Conservation (phyloP, 495 filamentous ascomycete species). For the Tuber microsphaerosporum region DNA sequence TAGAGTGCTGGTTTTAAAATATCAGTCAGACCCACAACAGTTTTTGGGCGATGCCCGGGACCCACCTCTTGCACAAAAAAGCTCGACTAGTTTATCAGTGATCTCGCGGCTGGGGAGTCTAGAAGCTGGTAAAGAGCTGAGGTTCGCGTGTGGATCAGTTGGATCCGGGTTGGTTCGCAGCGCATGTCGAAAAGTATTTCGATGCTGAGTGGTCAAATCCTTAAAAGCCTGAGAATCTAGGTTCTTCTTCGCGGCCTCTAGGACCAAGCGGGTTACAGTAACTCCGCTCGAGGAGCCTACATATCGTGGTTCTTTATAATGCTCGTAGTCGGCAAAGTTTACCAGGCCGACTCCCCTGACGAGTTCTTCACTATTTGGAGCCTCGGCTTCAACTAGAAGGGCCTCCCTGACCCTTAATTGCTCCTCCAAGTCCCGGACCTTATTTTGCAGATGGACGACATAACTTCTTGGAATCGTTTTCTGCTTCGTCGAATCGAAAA, state of each 20-base stretch:
- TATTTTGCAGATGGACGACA: slow-evolving; percentile 78
- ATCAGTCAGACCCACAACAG: slow-evolving; percentile 1
- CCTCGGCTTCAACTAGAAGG: slow-evolving; percentile 56
- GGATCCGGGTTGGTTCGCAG: slow-evolving; percentile 35
- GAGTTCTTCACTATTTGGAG: slow-evolving; percentile 67
- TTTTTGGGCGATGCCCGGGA: slow-evolving; percentile 15
- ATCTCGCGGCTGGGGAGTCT: slow-evolving; percentile 60
- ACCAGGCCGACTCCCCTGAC: slow-evolving; percentile 76
- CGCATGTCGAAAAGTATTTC: slow-evolving; percentile 39
- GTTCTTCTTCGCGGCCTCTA: slow-evolving; percentile 74
- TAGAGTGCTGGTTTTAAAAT: slow-evolving; percentile 58
- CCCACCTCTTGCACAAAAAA: slow-evolving; percentile 74
- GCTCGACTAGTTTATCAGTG: slow-evolving; percentile 65
- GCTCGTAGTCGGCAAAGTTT: slow-evolving; percentile 59
- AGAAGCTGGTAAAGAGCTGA: slow-evolving; percentile 51
- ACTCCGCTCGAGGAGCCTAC: slow-evolving; percentile 89
- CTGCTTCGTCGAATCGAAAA: slow-evolving; percentile 77
- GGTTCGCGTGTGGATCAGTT: slow-evolving; percentile 20
- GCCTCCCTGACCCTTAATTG: slow-evolving; percentile 57
- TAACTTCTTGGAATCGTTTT: slow-evolving; percentile 73
- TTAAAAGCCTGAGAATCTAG: slow-evolving; percentile 59
- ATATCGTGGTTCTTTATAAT: slow-evolving; percentile 64
- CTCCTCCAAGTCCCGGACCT: slow-evolving; percentile 67
- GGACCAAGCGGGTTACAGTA: slow-evolving; percentile 83
- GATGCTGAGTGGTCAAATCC: slow-evolving; percentile 52